These are phyloP conservation scores for Penicillium canariense DNA, from an alignment of 495 filamentous ascomycete genomes.

Conservation along the genomic window DNA sequence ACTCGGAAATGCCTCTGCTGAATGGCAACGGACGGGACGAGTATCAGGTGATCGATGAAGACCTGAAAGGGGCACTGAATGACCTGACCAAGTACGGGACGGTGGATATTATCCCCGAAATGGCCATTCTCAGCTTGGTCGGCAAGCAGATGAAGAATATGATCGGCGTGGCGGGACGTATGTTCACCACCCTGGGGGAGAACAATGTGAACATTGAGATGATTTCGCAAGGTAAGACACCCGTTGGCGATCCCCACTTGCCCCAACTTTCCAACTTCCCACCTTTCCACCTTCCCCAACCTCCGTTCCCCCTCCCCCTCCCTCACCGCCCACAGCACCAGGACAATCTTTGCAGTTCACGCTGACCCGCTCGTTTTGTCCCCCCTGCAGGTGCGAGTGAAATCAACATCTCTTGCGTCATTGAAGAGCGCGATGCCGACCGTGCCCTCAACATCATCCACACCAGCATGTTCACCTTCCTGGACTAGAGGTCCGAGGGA, in stretches of 20 bases:
- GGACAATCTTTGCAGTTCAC: too few species aligned
- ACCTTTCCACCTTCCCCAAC: background rate
- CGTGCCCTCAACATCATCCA: conserved; percentile 93
- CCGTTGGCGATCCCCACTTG: conserved; percentile 6
- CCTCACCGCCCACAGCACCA: too few species aligned
- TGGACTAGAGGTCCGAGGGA: conserved; percentile 37
- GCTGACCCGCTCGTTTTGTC: conserved; percentile 17
- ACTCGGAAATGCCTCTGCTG: conserved; percentile 57
- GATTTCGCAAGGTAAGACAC: conserved; percentile 84
- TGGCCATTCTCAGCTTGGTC: conserved; percentile 90
- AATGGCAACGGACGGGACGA: conserved; percentile 58
- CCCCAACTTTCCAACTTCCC: background rate
- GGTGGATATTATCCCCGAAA: conserved; percentile 78
- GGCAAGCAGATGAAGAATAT: conserved; percentile 95
- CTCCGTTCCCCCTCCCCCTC: conserved; percentile 3
- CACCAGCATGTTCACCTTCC: conserved; percentile 77
- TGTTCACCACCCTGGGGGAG: conserved; percentile 88
- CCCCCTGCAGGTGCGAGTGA: conserved; percentile 76
- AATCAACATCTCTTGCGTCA: conserved; percentile 98
- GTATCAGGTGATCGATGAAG: conserved; percentile 60
- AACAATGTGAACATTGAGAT: conserved; percentile 92
- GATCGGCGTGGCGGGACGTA: conserved; percentile 82
- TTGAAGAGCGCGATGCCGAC: conserved; percentile 84
- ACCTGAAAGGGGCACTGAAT: conserved; percentile 62
- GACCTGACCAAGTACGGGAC: conserved; percentile 76